phyloP scores from a whole-genome alignment of 2,329 filamentous ascomycete species.

The Botrytis squamosa region DNA sequence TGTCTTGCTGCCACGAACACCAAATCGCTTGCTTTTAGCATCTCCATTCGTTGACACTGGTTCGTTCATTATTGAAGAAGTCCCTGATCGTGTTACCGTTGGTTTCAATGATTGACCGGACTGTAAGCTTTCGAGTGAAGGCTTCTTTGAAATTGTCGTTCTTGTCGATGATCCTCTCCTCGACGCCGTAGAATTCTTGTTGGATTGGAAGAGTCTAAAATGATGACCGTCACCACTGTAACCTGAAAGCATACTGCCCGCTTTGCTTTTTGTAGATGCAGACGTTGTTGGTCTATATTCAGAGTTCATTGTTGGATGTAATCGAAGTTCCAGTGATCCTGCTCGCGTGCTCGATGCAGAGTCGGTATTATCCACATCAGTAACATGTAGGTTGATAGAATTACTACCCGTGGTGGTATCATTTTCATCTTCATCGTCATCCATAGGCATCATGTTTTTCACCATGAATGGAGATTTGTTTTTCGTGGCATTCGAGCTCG shows the following conservation, averaged over 20 bases:
- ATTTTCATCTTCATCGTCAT: conserved; percentile 39
- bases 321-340: conserved; percentile 75
- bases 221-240: conserved; percentile 39
- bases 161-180: conserved; percentile 23
- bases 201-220: conserved; percentile 46
- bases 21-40: conserved; percentile 51
- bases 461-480: conserved; percentile 62
- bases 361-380: conserved; percentile 46
- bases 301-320: conserved; percentile 77
- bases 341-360: conserved; percentile 59
- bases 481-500: conserved; percentile 44
- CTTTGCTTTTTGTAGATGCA: conserved; percentile 29
- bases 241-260: conserved; percentile 33
- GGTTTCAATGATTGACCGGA: conserved; percentile 33
- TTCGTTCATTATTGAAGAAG: conserved; percentile 30
- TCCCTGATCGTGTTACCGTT: conserved; percentile 32
- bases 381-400: conserved; percentile 26
- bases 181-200: conserved; percentile 33
- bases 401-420: conserved; percentile 38
- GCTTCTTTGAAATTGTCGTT: conserved; percentile 36
- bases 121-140: conserved; percentile 38
- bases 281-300: conserved; percentile 40
- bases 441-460: conserved; percentile 48
- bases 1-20: conserved; percentile 49
- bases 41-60: conserved; percentile 35